These are phyloP conservation scores for Cryphonectria carpinicola DNA, from an alignment of 2,329 filamentous ascomycete genomes.

Conservation along the genomic window DNA sequence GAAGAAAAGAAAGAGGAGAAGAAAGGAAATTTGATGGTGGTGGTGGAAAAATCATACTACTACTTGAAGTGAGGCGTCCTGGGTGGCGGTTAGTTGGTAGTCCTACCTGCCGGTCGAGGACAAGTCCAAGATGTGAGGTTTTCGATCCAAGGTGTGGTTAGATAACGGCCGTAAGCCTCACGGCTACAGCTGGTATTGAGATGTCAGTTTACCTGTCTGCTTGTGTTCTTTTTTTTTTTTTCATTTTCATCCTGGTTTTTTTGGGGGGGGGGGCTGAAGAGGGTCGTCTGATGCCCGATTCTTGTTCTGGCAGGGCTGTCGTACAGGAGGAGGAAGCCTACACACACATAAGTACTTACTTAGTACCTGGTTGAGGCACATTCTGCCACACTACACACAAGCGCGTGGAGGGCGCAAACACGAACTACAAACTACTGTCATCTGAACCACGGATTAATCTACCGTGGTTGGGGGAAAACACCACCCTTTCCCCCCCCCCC, in stretches of 20 bases:
- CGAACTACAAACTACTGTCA: not conserved
- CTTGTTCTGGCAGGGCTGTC: not conserved
- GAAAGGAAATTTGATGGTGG: not conserved
- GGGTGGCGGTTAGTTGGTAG: not conserved
- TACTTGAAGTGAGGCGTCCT: not conserved
- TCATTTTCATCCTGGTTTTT: not conserved
- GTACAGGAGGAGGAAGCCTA: not conserved
- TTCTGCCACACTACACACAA: not conserved
- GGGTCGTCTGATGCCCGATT: not conserved
- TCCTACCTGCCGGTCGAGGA: not conserved
- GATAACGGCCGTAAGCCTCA: slow-evolving; percentile 4
- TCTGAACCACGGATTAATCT: not conserved
- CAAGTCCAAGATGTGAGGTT: not conserved
- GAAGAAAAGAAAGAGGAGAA: not conserved
- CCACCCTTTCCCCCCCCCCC: too few relatives aligned
- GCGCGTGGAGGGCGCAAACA: not conserved
- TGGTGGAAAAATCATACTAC: not conserved
- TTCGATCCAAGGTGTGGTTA: not conserved
- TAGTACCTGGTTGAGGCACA: too few relatives aligned
- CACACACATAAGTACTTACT: not conserved
- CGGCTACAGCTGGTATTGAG: not conserved
- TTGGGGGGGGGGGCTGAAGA: not conserved
- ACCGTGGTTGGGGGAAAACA: not conserved
- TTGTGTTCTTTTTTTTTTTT: not conserved
- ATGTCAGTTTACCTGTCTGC: not conserved